Percentiles rank a stretch among this genome's conserved stretches.
Evolutionary conservation across 495 filamentous ascomycete genomes (phyloP).

Genomic region (Trichoderma virens): DNA sequence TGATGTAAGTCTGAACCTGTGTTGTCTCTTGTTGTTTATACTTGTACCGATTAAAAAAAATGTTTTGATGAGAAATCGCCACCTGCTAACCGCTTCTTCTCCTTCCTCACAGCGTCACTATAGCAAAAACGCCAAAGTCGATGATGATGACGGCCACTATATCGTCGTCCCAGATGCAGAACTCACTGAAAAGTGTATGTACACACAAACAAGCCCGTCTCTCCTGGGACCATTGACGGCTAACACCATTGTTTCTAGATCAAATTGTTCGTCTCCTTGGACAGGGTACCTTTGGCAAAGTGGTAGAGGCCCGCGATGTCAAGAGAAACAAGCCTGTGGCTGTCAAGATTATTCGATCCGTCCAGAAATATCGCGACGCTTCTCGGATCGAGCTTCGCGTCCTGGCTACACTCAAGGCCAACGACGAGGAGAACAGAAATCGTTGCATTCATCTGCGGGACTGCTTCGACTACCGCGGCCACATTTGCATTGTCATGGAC

Average conservation of each 20-base stretch:
- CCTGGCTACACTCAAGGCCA: slow-evolving; percentile 77
- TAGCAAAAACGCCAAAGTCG: slow-evolving; percentile 53
- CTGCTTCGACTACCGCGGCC: slow-evolving; percentile 94
- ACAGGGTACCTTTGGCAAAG: slow-evolving; percentile 97
- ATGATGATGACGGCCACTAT: slow-evolving; percentile 96
- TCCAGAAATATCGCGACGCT: slow-evolving; percentile 95
- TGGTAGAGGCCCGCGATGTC: slow-evolving; percentile 84
- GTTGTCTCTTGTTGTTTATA: background rate
- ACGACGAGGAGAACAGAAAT: slow-evolving; percentile 88
- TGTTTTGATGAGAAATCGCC: background rate
- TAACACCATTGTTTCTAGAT: slow-evolving; percentile 49
- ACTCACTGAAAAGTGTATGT: slow-evolving; percentile 85
- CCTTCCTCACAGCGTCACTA: slow-evolving; percentile 31
- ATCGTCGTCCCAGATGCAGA: slow-evolving; percentile 77
- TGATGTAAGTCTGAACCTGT: slow-evolving; percentile 57
- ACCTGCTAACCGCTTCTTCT: background rate
- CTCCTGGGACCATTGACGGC: slow-evolving; percentile 3
- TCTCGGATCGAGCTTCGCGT: slow-evolving; percentile 94
- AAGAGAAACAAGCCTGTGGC: slow-evolving; percentile 70
- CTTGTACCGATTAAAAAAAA: too few relatives aligned
- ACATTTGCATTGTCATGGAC: slow-evolving; percentile 99
- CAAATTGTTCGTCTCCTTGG: slow-evolving; percentile 80
- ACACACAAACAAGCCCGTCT: slow-evolving; percentile 13
- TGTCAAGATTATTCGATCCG: slow-evolving; percentile 95
- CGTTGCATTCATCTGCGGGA: slow-evolving; percentile 95